Evolutionary conservation across 352 stramenopile genomes (phyloP), one percentile per base, ranked within the genome.

Genomic region (Phytopythium boreale): DNA sequence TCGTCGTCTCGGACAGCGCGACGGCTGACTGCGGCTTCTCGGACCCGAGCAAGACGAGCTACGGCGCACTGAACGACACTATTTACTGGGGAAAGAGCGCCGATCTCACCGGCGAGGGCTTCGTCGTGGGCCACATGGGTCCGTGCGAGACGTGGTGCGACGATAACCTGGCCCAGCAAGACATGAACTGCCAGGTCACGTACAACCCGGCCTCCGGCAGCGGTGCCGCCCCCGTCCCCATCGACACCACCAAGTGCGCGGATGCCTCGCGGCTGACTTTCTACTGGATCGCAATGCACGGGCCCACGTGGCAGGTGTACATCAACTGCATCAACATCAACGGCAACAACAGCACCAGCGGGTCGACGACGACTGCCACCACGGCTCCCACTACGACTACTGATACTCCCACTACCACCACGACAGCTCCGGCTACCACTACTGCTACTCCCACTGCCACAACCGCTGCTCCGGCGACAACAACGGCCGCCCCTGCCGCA

Each of bases 251-350:
- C 17, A 63, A 71, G 26, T 86, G 77, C 46, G 65, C 47, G 52
- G 60, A 64, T 37, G 76, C 72, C 26, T 77, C 73, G 44, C 62
- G 71, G 0, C 65, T 88, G 15, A 83, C 72, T 5, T 76, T 84
- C 49, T 84, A 81, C 68, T 89, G 80, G 80, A 64, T 88, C 39
- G 70, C 68, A 10, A 77, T 83, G 67, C 75, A 87, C 47, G 65
- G 70, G n/a, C 22, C 72, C 2, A 62, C 69, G 44, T 89, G 76
- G 78, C 78, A 89, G 69, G 69, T 89, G 58, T 88, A 87, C 67
- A 71, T 77, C 27, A 74, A 83, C 61, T 80, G 72, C 31, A 56
- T 71, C 37, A 75, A 66, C 43, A 72, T 75, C 24, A 69, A 80
- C 51, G 59, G 37, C 41, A 56, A 22, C 55, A 63, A n/a, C 20